Evolutionary conservation across 2,329 filamentous ascomycete genomes (phyloP).

Genomic region (Stagonosporopsis rhizophila): DNA sequence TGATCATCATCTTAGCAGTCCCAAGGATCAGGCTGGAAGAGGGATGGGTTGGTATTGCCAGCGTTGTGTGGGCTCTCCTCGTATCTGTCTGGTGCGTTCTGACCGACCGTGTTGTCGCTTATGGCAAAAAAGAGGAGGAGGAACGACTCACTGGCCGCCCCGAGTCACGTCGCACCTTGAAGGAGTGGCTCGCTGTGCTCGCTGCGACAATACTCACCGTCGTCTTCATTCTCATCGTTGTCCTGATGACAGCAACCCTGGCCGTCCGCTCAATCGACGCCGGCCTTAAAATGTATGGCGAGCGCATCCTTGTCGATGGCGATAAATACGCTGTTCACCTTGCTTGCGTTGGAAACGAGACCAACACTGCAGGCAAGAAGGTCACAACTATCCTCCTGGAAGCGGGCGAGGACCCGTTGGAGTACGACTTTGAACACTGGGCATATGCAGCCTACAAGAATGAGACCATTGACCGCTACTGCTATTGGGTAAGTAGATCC

Average conservation of each 20-base stretch:
- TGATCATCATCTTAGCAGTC: constrained; percentile 80
- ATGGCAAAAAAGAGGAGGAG: constrained; percentile 93
- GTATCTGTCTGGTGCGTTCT: constrained; percentile 81
- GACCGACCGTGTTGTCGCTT: constrained; percentile 82
- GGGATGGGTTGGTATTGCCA: constrained; percentile 88
- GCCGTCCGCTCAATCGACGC: constrained; percentile 82
- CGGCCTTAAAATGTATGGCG: constrained; percentile 74
- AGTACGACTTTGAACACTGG: constrained; percentile 80
- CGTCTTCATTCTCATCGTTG: constrained; percentile 69
- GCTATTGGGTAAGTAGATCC: constrained; percentile 68
- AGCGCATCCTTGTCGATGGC: constrained; percentile 80
- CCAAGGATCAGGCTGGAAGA: constrained; percentile 80
- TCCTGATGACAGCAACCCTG: constrained; percentile 81
- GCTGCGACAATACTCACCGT: constrained; percentile 74
- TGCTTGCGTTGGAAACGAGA: constrained; percentile 77
- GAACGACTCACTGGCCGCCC: constrained; percentile 87
- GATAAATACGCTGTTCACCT: constrained; percentile 88
- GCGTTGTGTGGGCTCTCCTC: constrained; percentile 81
- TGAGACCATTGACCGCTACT: constrained; percentile 85
- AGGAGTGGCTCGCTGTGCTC: constrained; percentile 85
- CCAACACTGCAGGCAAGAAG: constrained; percentile 61
- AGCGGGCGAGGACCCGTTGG: constrained; percentile 79
- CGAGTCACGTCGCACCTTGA: constrained; percentile 80
- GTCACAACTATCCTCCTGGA: constrained; percentile 87
- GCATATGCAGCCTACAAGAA: constrained; percentile 78